A percentile compares a stretch with the other conserved stretches of the same genome.
Conservation (phyloP, 2,329 filamentous ascomycete species). For the Trichoderma hamatum region DNA sequence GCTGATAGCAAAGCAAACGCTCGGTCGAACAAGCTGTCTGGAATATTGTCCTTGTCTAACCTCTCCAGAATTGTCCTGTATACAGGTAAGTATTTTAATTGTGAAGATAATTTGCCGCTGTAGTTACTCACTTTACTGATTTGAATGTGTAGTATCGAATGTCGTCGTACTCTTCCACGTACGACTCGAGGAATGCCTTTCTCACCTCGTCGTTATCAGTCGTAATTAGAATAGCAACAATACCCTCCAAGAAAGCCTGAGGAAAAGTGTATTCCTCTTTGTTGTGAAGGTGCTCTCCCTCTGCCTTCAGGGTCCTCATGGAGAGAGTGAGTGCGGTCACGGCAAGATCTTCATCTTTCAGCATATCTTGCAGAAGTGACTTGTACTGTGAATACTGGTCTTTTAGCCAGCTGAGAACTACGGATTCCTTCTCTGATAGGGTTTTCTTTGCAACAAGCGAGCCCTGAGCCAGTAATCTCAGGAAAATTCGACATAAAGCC, state of each 20-base stretch:
- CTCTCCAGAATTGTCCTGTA: conserved; percentile 37
- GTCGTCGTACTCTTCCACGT: conserved; percentile 79
- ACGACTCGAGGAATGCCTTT: conserved; percentile 76
- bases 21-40: conserved; percentile 52
- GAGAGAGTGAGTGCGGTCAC: conserved; percentile 73
- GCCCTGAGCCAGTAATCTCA: conserved; percentile 76
- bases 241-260: conserved; percentile 63
- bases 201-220: conserved; percentile 62
- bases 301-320: conserved; percentile 84
- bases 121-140: conserved; percentile 64
- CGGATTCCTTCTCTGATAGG: conserved; percentile 70
- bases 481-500: conserved; percentile 83
- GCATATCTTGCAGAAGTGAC: conserved; percentile 60
- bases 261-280: conserved; percentile 71
- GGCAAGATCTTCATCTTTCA: conserved; percentile 66
- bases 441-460: conserved; percentile 67
- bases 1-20: conserved; percentile 65
- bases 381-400: conserved; percentile 74
- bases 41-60: conserved; percentile 28
- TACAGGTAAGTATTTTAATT: background rate
- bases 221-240: conserved; percentile 65
- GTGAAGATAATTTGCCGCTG: background rate
- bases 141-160: conserved; percentile 81
- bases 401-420: conserved; percentile 78
- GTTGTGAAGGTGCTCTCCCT: conserved; percentile 64